Evolutionary conservation across 345 rosid species (phyloP).

Genomic region (Psidium guajava): DNA sequence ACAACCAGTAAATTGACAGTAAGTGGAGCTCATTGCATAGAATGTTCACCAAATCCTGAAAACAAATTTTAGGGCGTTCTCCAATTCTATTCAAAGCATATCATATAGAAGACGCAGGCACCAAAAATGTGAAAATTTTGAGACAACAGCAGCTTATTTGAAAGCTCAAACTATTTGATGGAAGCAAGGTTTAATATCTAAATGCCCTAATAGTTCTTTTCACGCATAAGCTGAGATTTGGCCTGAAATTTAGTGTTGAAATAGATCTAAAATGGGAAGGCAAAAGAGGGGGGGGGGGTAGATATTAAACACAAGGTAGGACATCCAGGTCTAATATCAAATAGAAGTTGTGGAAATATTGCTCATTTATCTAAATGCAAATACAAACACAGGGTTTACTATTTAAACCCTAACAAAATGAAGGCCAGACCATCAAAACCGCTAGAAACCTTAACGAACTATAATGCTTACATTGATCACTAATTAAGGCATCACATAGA

Average conservation of each 20-base stretch:
- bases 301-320: neutral
- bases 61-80: neutral
- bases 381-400: neutral
- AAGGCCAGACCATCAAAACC: neutral
- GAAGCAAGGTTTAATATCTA: neutral
- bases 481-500: neutral
- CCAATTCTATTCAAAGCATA: neutral
- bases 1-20: neutral
- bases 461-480: neutral
- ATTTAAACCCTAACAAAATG: neutral
- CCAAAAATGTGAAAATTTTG: neutral
- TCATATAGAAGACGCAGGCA: neutral
- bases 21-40: neutral
- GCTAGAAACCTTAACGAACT: neutral
- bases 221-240: neutral
- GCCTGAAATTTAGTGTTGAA: neutral
- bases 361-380: neutral
- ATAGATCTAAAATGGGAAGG: neutral
- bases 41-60: neutral
- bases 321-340: neutral
- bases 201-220: neutral
- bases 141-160: neutral
- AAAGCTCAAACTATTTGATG: neutral
- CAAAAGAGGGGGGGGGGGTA: neutral
- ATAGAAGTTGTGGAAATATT: neutral